Base-by-base conservation (phyloP, 805 yeast species). In the Yamadazyma tumulicola region DNA sequence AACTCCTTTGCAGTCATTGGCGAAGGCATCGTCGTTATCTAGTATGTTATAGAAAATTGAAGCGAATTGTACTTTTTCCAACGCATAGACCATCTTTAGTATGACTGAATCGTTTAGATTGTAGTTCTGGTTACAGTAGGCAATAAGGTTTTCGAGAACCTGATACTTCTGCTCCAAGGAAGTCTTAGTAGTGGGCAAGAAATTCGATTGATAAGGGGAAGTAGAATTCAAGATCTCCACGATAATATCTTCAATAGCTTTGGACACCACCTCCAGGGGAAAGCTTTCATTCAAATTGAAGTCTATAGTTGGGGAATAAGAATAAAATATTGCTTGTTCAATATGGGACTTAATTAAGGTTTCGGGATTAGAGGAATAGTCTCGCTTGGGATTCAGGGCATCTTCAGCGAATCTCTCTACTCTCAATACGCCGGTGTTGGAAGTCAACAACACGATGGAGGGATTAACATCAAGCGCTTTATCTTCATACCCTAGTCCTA, bases 281-380 rank as follows among this genome's bases (percentile, higher is more conserved):
- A 34, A 46, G 0, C 42, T 55, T 20, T 70, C 77, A 6, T 30
- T 20, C 1, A 54, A 40, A 19, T 70, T 69, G 37, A 77, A 57
- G 6, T 69, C 67, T 3, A 75, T 57, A 10, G 67, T 72, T 3
- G 67, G 27, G 57, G 71, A 50, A 56, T 65, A 58, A 2, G 77
- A 71, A 42, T 76, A 84, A 48, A 80, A 82, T 1, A 89, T 75
- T 0, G 89, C 95, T 57, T 89, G 97, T 45, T 83, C 93, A 15
- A 91, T 75, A 47, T 81, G 89, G 0, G 86, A 74, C 51, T 80
- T 81, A 21, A 85, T 65, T 30, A 79, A 67, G n/a, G 47, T 45
- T 7, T 49, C 37, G 8, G 57, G 48, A 15, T 48, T 54, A 4
- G 38, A 25, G 6, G 21, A 17, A 11, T 41, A 46, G 4, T 37